Base-by-base conservation (phyloP, 2,329 filamentous ascomycete genomes). In the Diplodia sapinea region DNA sequence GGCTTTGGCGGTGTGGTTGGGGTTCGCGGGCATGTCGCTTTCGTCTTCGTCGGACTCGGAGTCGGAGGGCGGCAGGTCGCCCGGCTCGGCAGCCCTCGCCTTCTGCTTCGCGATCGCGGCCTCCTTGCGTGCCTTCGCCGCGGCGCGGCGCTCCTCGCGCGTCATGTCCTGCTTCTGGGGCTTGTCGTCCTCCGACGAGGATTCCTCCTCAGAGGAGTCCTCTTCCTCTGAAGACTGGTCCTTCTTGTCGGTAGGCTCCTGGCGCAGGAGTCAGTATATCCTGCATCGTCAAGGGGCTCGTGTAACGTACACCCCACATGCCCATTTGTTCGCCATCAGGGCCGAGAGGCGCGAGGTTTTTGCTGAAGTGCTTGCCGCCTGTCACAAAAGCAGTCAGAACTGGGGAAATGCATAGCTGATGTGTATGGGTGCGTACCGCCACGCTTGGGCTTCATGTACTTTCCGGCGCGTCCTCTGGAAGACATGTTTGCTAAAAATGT, bases 281-380 rank as follows among this genome's bases (percentile, higher is more conserved):
- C 50, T 26, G 29, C 33, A n/a, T 33, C 13, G 1, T n/a, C 4
- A 29, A 11, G 57, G 31, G n/a, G n/a, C 33, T 33, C 17, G 61
- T 13, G 66, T 9, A 15, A 76, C 87, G 81, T 77, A 89, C 87
- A 77, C 87, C 89, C 92, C 94, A 97, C 87, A 97, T 94, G 84
- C 91, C 89, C 70, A 94, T 85, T 73, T 92, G 89, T 76, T 95
- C 95, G 73, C 94, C 95, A 76, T 98, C 92, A 73, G 89, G 89
- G 76, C 97, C 94, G 75, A 95, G 82, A 23, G 94, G 94, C 79
- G 92, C 89, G 56, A 98, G 88, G 79, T 97, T 90, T 72, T 93
- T 91, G 72, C 94, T 97, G 83, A 96, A 99, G 77, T 96, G 90
- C 82, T 97, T 97, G 76, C 95, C 95, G 70, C 94, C 94, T 97